Evolutionary conservation across 2,329 filamentous ascomycete genomes (phyloP).

Genomic region (Cladophialophora bantiana): DNA sequence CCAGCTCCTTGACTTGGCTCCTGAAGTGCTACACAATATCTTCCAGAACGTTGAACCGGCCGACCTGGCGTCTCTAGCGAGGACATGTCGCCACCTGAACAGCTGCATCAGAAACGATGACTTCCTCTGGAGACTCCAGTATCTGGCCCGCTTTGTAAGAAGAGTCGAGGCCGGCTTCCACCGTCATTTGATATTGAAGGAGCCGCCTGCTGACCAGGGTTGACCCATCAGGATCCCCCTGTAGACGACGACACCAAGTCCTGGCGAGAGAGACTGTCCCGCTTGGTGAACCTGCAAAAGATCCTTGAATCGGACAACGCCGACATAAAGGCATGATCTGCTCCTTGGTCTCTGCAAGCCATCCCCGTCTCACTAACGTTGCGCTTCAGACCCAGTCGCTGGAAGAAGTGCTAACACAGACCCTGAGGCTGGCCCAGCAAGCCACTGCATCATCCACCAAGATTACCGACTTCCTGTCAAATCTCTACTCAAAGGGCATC

Average conservation of each 20-base stretch:
- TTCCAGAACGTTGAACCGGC: conserved; percentile 62
- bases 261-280: conserved; percentile 49
- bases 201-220: neutral
- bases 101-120: conserved; percentile 64
- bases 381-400: conserved; percentile 36
- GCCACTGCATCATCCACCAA: conserved; percentile 53
- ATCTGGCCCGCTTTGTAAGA: conserved; percentile 63
- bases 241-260: conserved; percentile 35
- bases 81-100: conserved; percentile 61
- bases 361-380: conserved; percentile 35
- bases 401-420: conserved; percentile 38
- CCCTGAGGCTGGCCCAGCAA: conserved; percentile 54
- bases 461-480: conserved; percentile 49
- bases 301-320: conserved; percentile 53
- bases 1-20: conserved; percentile 55
- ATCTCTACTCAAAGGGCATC: conserved; percentile 48
- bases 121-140: conserved; percentile 68
- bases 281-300: conserved; percentile 50
- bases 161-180: conserved; percentile 35
- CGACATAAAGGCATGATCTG: conserved; percentile 48
- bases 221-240: conserved; percentile 33
- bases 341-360: conserved; percentile 14
- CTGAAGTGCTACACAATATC: conserved; percentile 70
- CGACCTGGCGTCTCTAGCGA: conserved; percentile 62
- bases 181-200: neutral